Percentiles rank a stretch among this genome's conserved stretches.
Conservation (phyloP, 2,329 filamentous ascomycete genomes). For the Zymoseptoria ardabiliae region DNA sequence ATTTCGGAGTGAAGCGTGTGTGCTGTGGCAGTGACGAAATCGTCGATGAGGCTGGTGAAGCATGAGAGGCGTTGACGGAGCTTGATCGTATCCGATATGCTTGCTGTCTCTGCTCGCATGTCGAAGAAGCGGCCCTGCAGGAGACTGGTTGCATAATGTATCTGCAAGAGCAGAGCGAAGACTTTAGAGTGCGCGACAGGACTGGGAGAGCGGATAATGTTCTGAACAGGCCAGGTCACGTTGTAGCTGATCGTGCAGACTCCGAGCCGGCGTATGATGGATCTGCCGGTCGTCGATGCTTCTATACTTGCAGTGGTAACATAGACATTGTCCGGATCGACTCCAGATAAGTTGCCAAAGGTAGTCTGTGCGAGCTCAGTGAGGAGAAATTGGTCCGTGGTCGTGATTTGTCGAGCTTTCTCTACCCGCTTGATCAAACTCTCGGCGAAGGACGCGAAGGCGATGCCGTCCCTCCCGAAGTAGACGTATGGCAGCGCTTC, state of each 20-base stretch:
- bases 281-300: slow-evolving; percentile 30
- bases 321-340: slow-evolving; percentile 57
- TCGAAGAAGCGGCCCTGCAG: slow-evolving; percentile 49
- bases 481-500: slow-evolving; percentile 65
- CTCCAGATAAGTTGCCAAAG: slow-evolving; percentile 46
- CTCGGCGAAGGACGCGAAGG: slow-evolving; percentile 58
- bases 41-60: slow-evolving; percentile 68
- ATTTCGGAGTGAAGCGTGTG: slow-evolving; percentile 53
- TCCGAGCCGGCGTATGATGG: slow-evolving; percentile 9
- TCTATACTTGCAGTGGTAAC: slow-evolving; percentile 43
- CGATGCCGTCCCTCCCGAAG: slow-evolving; percentile 65
- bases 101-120: slow-evolving; percentile 9
- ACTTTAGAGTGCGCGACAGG: slow-evolving; percentile 62
- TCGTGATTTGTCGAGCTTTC: slow-evolving; percentile 36
- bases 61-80: slow-evolving; percentile 61
- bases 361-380: slow-evolving; percentile 70
- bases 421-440: slow-evolving; percentile 72
- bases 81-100: slow-evolving; percentile 35
- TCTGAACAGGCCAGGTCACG: slow-evolving; percentile 54
- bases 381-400: slow-evolving; percentile 68
- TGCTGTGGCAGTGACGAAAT: slow-evolving; percentile 68
- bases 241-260: slow-evolving; percentile 18
- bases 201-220: slow-evolving; percentile 63
- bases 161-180: slow-evolving; percentile 70
- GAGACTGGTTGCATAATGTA: slow-evolving; percentile 61